Percentiles rank a stretch among this genome's conserved stretches.
Conservation (phyloP, 2,329 filamentous ascomycete genomes). For the Lecanosticta acicola region DNA sequence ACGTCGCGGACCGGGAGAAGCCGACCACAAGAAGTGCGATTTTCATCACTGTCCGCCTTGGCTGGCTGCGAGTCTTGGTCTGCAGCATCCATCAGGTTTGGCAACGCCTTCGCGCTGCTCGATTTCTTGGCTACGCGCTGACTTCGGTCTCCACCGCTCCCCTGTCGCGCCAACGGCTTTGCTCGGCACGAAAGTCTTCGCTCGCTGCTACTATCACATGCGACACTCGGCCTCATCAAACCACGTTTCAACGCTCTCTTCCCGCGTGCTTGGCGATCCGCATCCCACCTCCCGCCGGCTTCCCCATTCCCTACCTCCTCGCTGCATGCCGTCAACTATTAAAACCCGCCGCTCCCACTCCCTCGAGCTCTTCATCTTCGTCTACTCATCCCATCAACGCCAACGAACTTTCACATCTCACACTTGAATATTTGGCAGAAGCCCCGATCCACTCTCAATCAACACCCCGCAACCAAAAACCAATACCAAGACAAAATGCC, state of each 20-base stretch:
- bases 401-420: neutral
- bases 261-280: slow-evolving; percentile 6
- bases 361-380: neutral
- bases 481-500: slow-evolving; percentile 14
- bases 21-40: slow-evolving; percentile 7
- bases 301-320: neutral
- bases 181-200: neutral
- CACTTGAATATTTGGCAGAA: neutral
- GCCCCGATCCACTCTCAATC: neutral
- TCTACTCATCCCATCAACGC: neutral
- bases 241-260: slow-evolving; percentile 1
- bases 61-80: slow-evolving; percentile 12
- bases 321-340: neutral
- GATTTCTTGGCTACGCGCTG: slow-evolving; percentile 2
- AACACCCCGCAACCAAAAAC: neutral
- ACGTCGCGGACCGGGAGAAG: neutral
- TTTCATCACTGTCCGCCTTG: slow-evolving; percentile 15
- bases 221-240: slow-evolving; percentile 8
- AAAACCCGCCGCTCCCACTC: neutral
- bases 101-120: slow-evolving; percentile 5
- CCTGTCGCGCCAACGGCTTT: neutral
- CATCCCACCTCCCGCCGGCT: slow-evolving; percentile 3
- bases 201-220: slow-evolving; percentile 5
- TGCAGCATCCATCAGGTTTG: neutral
- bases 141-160: slow-evolving; percentile 1